A percentile compares a stretch with the other conserved stretches of the same genome.
Conservation (phyloP, 176 grass and related monocot genomes). For the Luzula sylvatica region DNA sequence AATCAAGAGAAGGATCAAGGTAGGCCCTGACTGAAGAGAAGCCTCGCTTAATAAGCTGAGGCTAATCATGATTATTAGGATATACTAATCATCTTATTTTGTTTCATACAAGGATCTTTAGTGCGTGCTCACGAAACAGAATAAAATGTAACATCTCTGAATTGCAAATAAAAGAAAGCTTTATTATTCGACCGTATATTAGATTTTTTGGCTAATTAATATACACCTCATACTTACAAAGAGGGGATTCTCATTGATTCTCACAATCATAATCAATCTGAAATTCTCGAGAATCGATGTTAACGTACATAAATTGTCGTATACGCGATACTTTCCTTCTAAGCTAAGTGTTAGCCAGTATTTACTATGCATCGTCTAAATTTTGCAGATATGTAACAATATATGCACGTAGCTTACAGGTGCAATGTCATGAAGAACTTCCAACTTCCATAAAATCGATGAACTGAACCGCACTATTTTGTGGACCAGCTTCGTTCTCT, state of each 20-base stretch:
- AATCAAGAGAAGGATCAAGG: neutral
- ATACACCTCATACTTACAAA: slow-evolving; percentile 3
- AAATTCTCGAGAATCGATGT: slow-evolving; percentile 6
- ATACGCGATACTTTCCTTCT: slow-evolving; percentile 7
- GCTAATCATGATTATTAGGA: neutral
- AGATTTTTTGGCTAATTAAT: too few species aligned
- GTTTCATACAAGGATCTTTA: neutral
- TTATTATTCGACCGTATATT: too few species aligned
- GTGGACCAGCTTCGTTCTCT: slow-evolving; percentile 36
- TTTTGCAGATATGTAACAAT: neutral
- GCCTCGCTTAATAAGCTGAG: neutral
- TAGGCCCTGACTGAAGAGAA: neutral
- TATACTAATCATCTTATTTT: neutral
- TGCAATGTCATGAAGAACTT: slow-evolving; percentile 37
- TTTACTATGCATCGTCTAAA: neutral
- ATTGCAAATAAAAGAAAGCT: neutral
- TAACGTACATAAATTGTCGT: neutral
- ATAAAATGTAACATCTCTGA: neutral
- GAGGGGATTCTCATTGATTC: neutral
- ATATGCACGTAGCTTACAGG: neutral
- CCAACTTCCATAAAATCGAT: slow-evolving; percentile 96
- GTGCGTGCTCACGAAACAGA: neutral
- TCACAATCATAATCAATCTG: slow-evolving; percentile 9
- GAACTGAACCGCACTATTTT: slow-evolving; percentile 32
- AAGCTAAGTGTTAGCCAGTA: slow-evolving; percentile 18